A percentile compares a stretch with the other conserved stretches of the same genome.
Conservation (phyloP, 2,329 filamentous ascomycete genomes). For the Coniochaeta pulveracea region DNA sequence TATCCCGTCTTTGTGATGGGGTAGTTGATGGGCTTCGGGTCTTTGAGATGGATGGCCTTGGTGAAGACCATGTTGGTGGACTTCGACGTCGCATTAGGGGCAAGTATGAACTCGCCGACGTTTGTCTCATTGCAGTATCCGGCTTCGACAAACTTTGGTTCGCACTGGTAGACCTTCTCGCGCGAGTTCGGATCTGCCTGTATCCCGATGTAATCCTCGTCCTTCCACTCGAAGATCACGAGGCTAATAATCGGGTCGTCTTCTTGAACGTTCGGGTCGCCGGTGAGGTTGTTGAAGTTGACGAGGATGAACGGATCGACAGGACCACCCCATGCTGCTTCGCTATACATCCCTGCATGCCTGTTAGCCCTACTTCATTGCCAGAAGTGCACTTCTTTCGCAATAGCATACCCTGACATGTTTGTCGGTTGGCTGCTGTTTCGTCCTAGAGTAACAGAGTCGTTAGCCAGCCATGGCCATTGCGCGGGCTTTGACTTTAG, state of each 20-base stretch:
- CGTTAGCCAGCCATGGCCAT: neutral
- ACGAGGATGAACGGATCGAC: conserved; percentile 82
- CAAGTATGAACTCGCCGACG: conserved; percentile 74
- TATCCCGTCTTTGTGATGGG: conserved; percentile 84
- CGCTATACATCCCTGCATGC: conserved; percentile 78
- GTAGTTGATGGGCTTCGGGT: conserved; percentile 67
- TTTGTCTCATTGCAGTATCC: conserved; percentile 67
- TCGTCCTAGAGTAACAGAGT: conserved; percentile 47
- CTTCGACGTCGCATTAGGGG: conserved; percentile 59
- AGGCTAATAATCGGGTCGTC: conserved; percentile 71
- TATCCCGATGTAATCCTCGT: conserved; percentile 68
- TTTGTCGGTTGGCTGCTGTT: conserved; percentile 64
- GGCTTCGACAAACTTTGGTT: conserved; percentile 54
- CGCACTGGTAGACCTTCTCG: conserved; percentile 55
- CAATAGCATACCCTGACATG: conserved; percentile 51
- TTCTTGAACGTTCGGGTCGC: conserved; percentile 43
- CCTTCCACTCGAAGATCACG: conserved; percentile 89
- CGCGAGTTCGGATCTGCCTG: conserved; percentile 40
- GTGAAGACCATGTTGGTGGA: conserved; percentile 67
- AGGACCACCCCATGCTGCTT: conserved; percentile 75
- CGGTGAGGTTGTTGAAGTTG: conserved; percentile 48
- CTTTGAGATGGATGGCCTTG: conserved; percentile 70
- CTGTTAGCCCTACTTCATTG: no score
- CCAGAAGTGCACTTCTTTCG: no score
- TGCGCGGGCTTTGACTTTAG: neutral